Percentiles rank a stretch among this genome's conserved stretches.
These are phyloP conservation scores for Penicillium sp. DNA, from an alignment of 2,329 filamentous ascomycete genomes.

Conservation along the genomic window DNA sequence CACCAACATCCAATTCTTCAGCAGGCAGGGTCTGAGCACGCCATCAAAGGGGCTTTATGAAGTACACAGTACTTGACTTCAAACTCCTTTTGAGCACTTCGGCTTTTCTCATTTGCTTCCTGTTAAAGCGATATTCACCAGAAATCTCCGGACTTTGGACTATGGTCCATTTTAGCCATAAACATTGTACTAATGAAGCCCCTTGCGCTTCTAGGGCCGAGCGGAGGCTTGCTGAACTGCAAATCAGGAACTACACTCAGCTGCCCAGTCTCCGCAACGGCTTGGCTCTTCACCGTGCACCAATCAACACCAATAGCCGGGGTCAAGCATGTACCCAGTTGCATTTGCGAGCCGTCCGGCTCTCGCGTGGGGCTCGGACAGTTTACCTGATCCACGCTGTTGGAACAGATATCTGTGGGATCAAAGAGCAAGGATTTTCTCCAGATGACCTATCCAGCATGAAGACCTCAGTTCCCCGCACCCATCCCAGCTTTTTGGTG, in stretches of 20 bases:
- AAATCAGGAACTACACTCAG: background rate
- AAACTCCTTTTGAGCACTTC: background rate
- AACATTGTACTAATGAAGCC: background rate
- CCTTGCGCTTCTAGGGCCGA: background rate
- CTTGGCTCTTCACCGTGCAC: background rate
- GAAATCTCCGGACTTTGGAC: too few species aligned
- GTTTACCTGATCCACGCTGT: background rate
- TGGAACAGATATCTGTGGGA: background rate
- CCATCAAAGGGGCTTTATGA: too few species aligned
- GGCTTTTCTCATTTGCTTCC: too few species aligned
- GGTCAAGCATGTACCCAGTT: background rate
- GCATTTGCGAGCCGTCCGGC: constrained; percentile 14
- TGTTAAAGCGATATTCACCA: too few species aligned
- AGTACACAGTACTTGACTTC: too few species aligned
- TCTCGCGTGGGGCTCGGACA: constrained; percentile 8
- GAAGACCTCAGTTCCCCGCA: background rate
- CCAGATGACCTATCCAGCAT: background rate
- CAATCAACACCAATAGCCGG: background rate
- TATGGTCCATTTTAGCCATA: background rate
- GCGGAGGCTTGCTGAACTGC: background rate
- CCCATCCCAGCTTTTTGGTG: background rate
- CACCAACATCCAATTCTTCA: too few species aligned
- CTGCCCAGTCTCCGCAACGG: background rate
- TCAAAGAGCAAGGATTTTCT: background rate
- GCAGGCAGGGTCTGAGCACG: too few species aligned